Conservation (phyloP, 345 rosid species). For the Trapa bicornis region DNA sequence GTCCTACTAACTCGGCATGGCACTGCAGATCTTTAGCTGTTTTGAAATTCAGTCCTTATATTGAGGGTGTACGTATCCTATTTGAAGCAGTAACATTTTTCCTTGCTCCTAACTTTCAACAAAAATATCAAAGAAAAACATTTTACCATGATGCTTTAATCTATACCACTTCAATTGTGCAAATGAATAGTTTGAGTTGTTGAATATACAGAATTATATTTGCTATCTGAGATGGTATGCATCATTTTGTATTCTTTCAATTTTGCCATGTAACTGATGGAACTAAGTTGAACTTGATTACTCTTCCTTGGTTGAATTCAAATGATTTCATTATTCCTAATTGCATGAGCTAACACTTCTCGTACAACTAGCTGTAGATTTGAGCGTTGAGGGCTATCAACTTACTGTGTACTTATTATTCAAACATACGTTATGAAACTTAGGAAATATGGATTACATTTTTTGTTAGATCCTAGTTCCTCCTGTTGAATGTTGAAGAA, state of each 20-base stretch:
- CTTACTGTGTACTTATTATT: background rate
- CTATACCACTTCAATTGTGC: background rate
- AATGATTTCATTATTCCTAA: background rate
- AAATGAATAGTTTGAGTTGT: background rate
- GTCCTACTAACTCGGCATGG: background rate
- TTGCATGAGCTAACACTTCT: background rate
- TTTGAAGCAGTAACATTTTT: background rate
- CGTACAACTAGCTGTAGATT: background rate
- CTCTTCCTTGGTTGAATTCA: background rate
- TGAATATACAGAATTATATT: background rate
- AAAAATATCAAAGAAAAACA: background rate
- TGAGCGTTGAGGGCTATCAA: background rate
- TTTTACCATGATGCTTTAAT: background rate
- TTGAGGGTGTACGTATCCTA: background rate
- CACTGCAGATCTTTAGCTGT: background rate
- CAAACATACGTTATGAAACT: background rate
- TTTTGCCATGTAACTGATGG: background rate
- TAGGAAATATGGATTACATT: background rate
- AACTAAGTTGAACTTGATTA: background rate
- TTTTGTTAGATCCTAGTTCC: background rate
- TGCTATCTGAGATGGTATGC: background rate
- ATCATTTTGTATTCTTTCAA: background rate
- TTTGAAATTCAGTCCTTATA: background rate
- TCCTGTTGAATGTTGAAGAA: background rate
- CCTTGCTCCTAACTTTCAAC: too few relatives aligned